Evolutionary conservation across 1,284 basidiomycete species (phyloP), one percentile per base, ranked within the genome.

Genomic region (Cutaneotrichosporon cutaneum): DNA sequence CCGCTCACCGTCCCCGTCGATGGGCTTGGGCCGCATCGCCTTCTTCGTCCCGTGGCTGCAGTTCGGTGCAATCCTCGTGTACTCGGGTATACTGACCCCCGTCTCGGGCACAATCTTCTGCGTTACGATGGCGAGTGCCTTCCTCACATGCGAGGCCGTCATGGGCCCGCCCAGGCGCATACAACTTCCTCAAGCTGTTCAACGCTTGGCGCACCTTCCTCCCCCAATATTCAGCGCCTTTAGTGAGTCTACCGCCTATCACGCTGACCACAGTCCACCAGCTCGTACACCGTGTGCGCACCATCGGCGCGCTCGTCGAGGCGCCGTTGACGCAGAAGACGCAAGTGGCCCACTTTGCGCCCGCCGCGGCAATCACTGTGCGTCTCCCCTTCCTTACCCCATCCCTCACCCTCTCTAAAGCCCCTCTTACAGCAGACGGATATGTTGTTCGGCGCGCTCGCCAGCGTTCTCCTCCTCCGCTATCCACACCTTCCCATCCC

Each of bases 381-480:
- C 16, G 18, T 55, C n/a, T n/a, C n/a, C n/a, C n/a, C n/a, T 22
- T 8, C 53, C 2, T 14, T 13, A 14, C 5, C 1, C 13, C 35
- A 4, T 36, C 3, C 35, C 35, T 36, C 35, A 11, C 39, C 4
- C 4, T 8, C 39, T 7, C 39, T 39, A 16, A 42, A 3, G 33
- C 39, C 39, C 27, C 48, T 3, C 56, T 58, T 33, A 58, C 35
- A 26, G 5, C 47, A 58, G 56, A 13, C 24, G 3, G 56, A 58
- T 24, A 33, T 36, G 32, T 4, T 33, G 9, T 9, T 58, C 21
- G 47, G 56, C 16, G n/a, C 16, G 18, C 11, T 45, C 6, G 39
- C 39, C 39, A 33, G 14, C 51, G 8, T 36, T 16, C 14, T 35
- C 9, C 52, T 35, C 4, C 14, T 51, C n/a, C 5, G 11, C 3